A percentile compares a stretch with the other conserved stretches of the same genome.
These are phyloP conservation scores for Entophlyctis helioformis DNA, from an alignment of 192 early-diverging fungal genomes.

Conservation along the genomic window DNA sequence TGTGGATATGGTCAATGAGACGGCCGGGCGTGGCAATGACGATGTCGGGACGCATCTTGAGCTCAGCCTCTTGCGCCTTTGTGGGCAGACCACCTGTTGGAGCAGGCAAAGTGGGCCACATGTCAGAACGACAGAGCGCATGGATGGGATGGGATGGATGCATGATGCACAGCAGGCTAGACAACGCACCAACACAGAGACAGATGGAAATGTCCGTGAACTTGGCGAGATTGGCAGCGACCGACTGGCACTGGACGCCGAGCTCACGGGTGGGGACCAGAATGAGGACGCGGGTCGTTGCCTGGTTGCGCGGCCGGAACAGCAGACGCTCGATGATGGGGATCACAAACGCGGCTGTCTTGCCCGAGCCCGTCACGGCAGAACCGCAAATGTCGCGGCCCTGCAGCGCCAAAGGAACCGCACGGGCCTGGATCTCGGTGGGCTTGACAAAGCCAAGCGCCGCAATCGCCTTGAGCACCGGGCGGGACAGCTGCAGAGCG, in stretches of 20 bases:
- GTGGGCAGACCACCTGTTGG: slow-evolving; percentile 68
- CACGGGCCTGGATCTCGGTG: slow-evolving; percentile 82
- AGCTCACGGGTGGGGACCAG: slow-evolving; percentile 96
- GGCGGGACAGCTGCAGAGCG: slow-evolving; percentile 85
- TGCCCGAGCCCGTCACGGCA: slow-evolving; percentile 96
- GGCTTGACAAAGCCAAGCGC: slow-evolving; percentile 84
- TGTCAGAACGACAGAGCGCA: not conserved
- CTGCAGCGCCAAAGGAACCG: slow-evolving; percentile 89
- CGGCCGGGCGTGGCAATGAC: slow-evolving; percentile 97
- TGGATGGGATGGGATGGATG: not conserved
- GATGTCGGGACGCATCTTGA: slow-evolving; percentile 75
- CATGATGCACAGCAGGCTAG: not conserved
- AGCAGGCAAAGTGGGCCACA: not conserved
- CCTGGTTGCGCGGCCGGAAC: slow-evolving; percentile 68
- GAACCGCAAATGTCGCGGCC: slow-evolving; percentile 97
- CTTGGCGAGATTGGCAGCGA: slow-evolving; percentile 69
- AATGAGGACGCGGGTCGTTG: slow-evolving; percentile 77
- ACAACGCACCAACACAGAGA: slow-evolving; percentile 57
- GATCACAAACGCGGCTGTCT: slow-evolving; percentile 93
- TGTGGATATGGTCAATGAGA: slow-evolving; percentile 93
- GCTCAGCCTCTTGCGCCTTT: slow-evolving; percentile 78
- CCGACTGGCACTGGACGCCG: slow-evolving; percentile 92
- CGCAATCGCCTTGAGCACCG: slow-evolving; percentile 83
- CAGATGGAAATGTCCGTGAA: slow-evolving; percentile 81
- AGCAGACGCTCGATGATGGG: slow-evolving; percentile 91